phyloP scores from a whole-genome alignment of 2,329 filamentous ascomycete species.

The Pseudogymnoascus sp. region DNA sequence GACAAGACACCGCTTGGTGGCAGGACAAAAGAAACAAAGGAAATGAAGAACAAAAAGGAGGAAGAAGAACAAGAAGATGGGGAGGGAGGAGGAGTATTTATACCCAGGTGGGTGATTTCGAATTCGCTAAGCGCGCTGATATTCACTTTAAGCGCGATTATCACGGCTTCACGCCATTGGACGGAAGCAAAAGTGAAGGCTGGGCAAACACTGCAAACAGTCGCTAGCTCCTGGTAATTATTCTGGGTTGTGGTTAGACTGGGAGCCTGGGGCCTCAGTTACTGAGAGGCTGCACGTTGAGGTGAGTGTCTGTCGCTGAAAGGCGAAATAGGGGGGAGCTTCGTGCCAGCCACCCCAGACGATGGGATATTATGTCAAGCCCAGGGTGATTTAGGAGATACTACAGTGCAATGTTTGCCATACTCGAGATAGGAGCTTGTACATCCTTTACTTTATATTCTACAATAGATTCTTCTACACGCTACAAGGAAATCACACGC shows the following conservation, averaged over 20 bases:
- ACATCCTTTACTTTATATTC: not conserved
- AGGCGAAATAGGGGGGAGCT: not conserved
- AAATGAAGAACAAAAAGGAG: not conserved
- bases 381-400: not conserved
- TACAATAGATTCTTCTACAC: not conserved
- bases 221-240: not conserved
- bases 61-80: not conserved
- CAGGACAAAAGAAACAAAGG: not conserved
- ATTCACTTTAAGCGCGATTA: slow-evolving; percentile 3
- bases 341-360: not conserved
- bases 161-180: not conserved
- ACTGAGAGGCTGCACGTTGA: not conserved
- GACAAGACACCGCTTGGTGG: not conserved
- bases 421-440: not conserved
- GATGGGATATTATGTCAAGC: not conserved
- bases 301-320: not conserved
- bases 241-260: not conserved
- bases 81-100: not conserved
- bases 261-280: not conserved
- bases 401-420: not conserved
- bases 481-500: not conserved
- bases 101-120: not conserved
- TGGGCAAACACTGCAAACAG: slow-evolving; percentile 1
- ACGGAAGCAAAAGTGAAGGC: not conserved
- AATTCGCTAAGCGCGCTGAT: not conserved